A percentile compares a stretch with the other conserved stretches of the same genome.
phyloP scores from a whole-genome alignment of 2,329 filamentous ascomycete genomes.

The Penicillium sp. region DNA sequence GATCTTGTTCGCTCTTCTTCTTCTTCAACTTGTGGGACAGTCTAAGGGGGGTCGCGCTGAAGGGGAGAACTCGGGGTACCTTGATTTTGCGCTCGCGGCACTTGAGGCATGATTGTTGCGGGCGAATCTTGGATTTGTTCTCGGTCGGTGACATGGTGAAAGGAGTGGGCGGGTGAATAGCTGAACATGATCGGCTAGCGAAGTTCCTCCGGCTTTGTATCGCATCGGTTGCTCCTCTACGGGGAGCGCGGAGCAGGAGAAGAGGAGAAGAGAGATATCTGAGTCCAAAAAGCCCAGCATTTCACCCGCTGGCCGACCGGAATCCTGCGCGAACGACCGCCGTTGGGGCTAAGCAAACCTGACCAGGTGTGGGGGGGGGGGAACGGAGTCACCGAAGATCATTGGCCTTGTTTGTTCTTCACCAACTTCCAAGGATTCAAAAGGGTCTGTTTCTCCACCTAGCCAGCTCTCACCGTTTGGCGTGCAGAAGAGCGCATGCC shows the following conservation, averaged over 20 bases:
- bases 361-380: neutral
- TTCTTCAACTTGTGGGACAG: neutral
- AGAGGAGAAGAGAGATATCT: neutral
- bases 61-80: constrained; percentile 12
- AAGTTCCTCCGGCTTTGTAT: neutral
- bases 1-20: neutral
- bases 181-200: neutral
- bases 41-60: no score
- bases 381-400: no score
- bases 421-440: no score
- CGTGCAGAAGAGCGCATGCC: no score
- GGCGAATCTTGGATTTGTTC: constrained; percentile 26
- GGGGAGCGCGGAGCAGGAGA: neutral
- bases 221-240: neutral
- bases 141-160: constrained; percentile 13
- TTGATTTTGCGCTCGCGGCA: constrained; percentile 36
- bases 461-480: no score
- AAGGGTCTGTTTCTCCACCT: no score
- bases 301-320: neutral
- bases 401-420: neutral
- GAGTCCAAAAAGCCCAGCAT: neutral
- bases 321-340: neutral
- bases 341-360: constrained; percentile 1
- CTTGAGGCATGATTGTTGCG: constrained; percentile 33
- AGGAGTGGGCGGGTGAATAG: neutral